Conservation (phyloP, 2,329 filamentous ascomycete genomes). For the Xylariaceae sp. region DNA sequence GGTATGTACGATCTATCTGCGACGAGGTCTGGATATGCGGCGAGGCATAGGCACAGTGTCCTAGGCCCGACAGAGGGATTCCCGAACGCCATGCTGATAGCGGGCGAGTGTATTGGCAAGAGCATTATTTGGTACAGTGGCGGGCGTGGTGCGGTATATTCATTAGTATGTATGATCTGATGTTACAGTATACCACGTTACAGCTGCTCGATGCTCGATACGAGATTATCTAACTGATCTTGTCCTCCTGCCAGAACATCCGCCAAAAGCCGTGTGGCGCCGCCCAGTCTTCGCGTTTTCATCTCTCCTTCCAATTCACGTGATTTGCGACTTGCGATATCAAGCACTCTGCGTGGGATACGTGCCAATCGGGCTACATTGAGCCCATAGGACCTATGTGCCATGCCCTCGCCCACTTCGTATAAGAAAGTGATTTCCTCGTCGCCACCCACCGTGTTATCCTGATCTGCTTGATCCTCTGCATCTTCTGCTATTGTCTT, state of each 20-base stretch:
- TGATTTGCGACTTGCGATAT: conserved; percentile 77
- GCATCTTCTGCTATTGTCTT: background rate
- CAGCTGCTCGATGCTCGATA: conserved; percentile 59
- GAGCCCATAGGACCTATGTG: conserved; percentile 89
- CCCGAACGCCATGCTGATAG: no score
- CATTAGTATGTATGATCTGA: no score
- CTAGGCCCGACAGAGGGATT: no score
- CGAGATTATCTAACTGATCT: conserved; percentile 51
- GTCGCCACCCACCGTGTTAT: conserved; percentile 48
- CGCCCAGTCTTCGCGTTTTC: conserved; percentile 58
- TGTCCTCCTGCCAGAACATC: conserved; percentile 39
- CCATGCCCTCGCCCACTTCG: conserved; percentile 85
- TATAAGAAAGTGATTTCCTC: conserved; percentile 93
- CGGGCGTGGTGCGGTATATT: no score
- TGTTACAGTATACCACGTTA: conserved; percentile 29
- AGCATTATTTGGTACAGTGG: no score
- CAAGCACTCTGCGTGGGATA: conserved; percentile 73
- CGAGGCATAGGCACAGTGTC: no score
- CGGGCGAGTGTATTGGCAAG: no score
- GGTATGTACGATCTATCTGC: no score
- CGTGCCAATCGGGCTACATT: conserved; percentile 88
- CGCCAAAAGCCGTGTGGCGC: conserved; percentile 42
- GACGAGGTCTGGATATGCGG: no score
- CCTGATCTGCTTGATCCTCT: conserved; percentile 18
- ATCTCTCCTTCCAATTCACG: conserved; percentile 75